phyloP scores from a whole-genome alignment of 1,284 basidiomycete species.

The Wallemia mellicola region DNA sequence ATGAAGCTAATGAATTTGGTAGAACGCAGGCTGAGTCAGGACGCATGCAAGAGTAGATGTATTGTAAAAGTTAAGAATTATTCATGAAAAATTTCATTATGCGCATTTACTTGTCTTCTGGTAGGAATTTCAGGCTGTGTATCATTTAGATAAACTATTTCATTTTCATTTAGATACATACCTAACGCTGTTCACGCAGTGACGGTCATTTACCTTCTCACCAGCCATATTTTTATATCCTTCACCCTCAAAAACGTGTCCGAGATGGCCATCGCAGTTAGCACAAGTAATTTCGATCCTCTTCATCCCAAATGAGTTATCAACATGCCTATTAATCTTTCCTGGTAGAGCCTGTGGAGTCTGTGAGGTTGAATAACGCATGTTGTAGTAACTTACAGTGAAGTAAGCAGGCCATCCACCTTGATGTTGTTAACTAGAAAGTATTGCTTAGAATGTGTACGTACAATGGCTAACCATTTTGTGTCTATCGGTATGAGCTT shows the following conservation, averaged over 20 bases:
- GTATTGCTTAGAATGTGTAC: background rate
- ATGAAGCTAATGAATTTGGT: conserved; percentile 65
- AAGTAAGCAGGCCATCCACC: background rate
- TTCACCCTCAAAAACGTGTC: conserved; percentile 15
- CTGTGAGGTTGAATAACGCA: background rate
- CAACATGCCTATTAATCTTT: conserved; percentile 13
- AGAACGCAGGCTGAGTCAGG: conserved; percentile 50
- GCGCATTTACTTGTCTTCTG: background rate
- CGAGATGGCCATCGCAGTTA: conserved; percentile 18
- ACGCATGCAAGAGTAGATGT: conserved; percentile 33
- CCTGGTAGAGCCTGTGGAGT: conserved; percentile 4
- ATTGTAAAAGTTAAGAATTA: background rate
- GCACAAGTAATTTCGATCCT: conserved; percentile 17
- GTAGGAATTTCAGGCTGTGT: background rate
- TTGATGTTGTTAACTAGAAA: background rate
- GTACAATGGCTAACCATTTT: background rate
- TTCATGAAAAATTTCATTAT: background rate
- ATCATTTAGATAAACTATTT: no score
- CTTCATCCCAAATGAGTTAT: conserved; percentile 16
- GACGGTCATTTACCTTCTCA: background rate
- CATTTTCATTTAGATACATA: background rate
- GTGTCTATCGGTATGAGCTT: background rate
- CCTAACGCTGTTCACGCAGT: background rate
- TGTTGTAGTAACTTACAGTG: conserved; percentile 6
- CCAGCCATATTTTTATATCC: background rate